Evolutionary conservation across 1,284 basidiomycete genomes (phyloP).

Genomic region (Lentinus polychrous): DNA sequence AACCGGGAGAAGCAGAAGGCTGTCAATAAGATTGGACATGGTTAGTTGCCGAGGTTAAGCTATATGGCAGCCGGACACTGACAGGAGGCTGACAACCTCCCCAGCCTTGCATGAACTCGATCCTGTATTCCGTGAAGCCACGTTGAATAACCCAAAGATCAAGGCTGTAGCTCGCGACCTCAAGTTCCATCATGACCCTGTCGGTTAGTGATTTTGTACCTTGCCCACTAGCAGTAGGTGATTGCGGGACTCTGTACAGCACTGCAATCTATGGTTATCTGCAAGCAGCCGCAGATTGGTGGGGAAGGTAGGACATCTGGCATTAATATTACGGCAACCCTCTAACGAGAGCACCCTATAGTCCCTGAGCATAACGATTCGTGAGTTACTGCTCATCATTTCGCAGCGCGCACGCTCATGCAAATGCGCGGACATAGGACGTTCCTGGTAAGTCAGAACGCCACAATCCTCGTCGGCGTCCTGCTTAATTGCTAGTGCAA

Average conservation of each 20-base stretch:
- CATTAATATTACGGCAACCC: conserved; percentile 1
- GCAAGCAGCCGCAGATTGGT: conserved; percentile 84
- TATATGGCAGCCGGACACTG: background rate
- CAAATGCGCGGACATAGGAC: conserved; percentile 38
- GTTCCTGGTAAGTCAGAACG: conserved; percentile 49
- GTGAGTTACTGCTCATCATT: conserved; percentile 36
- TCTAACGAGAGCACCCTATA: conserved; percentile 17
- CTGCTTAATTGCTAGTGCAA: no score
- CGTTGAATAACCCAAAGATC: conserved; percentile 68
- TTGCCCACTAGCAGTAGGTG: background rate
- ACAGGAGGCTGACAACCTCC: background rate
- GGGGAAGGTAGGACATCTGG: conserved; percentile 58
- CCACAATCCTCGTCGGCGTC: background rate
- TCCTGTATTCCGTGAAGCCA: conserved; percentile 71
- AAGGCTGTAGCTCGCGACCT: conserved; percentile 67
- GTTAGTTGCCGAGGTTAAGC: conserved; percentile 28
- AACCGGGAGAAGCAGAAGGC: conserved; percentile 72
- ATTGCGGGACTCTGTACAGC: conserved; percentile 34
- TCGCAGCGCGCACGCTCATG: background rate
- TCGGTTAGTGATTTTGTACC: conserved; percentile 41
- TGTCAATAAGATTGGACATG: conserved; percentile 83
- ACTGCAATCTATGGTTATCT: conserved; percentile 93
- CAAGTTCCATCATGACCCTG: conserved; percentile 75
- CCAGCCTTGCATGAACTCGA: conserved; percentile 80
- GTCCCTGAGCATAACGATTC: conserved; percentile 80